These are phyloP conservation scores for Fusarium temperatum DNA, from an alignment of 2,329 filamentous ascomycete species.

Conservation along the genomic window DNA sequence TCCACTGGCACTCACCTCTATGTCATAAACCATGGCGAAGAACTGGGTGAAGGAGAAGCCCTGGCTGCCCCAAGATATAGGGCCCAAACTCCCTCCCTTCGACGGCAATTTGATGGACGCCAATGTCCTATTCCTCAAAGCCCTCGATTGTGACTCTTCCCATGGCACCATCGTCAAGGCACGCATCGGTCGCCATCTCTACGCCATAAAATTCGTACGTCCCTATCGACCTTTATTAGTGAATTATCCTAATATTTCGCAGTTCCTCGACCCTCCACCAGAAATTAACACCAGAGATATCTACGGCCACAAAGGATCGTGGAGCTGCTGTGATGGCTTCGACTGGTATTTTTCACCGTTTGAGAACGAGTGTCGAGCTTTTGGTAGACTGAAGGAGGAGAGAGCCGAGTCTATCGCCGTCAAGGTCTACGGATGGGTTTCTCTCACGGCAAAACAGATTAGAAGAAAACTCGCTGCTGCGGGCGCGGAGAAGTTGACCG, in stretches of 20 bases:
- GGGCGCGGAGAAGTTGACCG: fast-evolving
- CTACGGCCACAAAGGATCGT: not conserved
- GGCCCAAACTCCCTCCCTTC: not conserved
- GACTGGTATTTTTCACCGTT: conserved; percentile 4
- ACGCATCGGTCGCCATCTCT: not conserved
- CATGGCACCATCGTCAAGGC: not conserved
- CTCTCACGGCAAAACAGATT: not conserved
- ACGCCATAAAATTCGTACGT: conserved; percentile 2
- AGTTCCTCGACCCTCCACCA: not conserved
- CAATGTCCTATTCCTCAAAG: not conserved
- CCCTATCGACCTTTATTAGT: not conserved
- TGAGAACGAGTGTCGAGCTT: conserved; percentile 17
- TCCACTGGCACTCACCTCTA: no score
- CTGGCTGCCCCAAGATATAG: not conserved
- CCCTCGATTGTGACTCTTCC: not conserved
- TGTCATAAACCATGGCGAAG: not conserved
- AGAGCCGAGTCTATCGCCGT: not conserved
- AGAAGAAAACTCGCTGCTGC: not conserved
- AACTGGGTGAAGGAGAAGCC: not conserved
- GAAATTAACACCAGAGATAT: not conserved
- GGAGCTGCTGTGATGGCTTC: not conserved
- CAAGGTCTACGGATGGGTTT: conserved; percentile 9
- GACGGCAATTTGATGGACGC: not conserved
- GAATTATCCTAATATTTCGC: not conserved
- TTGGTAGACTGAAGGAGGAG: not conserved